These are phyloP conservation scores for Primulina huaijiensis DNA, from an alignment of 257 asterid species.

Conservation along the genomic window DNA sequence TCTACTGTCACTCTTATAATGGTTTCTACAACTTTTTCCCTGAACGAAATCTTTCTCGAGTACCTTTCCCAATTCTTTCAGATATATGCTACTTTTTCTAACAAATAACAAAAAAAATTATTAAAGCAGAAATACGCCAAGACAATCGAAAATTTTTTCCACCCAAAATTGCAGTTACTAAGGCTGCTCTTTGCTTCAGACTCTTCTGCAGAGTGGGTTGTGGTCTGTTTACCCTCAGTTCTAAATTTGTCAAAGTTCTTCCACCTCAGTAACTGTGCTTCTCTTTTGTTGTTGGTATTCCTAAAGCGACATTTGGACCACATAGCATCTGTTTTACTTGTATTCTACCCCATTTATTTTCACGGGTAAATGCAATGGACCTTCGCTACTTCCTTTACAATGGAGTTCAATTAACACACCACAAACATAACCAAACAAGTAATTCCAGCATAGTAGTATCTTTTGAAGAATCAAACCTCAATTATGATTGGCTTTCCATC, in stretches of 20 bases:
- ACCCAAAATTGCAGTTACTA: not conserved
- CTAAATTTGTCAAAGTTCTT: not conserved
- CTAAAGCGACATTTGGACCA: not conserved
- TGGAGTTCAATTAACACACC: not conserved
- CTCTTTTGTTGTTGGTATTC: not conserved
- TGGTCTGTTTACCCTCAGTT: not conserved
- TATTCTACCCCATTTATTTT: not conserved
- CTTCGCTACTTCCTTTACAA: not conserved
- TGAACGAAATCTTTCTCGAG: not conserved
- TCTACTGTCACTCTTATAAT: not conserved
- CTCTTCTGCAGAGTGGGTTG: not conserved
- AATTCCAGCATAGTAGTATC: not conserved
- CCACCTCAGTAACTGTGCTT: not conserved
- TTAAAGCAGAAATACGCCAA: not conserved
- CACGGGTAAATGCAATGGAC: not conserved
- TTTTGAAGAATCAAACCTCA: constrained; percentile 52
- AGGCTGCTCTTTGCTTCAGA: not conserved
- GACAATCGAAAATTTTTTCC: not conserved
- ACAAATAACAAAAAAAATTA: not conserved
- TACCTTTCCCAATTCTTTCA: not conserved
- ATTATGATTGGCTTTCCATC: constrained; percentile 98
- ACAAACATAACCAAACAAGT: not conserved
- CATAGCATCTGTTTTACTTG: not conserved
- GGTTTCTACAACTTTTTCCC: not conserved
- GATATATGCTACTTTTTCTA: not conserved